These are phyloP conservation scores for Mycena sp. DNA, from an alignment of 1,284 basidiomycete genomes.

Conservation along the genomic window DNA sequence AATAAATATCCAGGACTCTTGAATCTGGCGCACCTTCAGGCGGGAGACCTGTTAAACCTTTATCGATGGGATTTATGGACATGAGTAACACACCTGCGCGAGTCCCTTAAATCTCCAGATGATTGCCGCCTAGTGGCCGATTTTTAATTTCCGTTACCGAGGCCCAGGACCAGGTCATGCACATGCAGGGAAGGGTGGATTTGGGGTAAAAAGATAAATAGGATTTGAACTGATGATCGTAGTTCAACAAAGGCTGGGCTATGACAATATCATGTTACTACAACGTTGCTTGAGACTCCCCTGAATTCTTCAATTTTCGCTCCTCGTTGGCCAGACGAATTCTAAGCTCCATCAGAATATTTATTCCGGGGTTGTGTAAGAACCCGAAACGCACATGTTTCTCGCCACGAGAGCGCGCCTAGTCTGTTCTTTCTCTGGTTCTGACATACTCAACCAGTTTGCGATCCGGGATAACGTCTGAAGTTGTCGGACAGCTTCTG, in stretches of 20 bases:
- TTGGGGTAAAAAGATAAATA: neutral
- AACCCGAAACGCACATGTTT: constrained; percentile 54
- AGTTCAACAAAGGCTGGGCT: too few species aligned
- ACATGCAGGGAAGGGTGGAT: neutral
- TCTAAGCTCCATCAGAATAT: constrained; percentile 20
- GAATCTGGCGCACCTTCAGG: neutral
- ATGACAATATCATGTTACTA: too few species aligned
- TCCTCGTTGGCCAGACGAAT: constrained; percentile 42
- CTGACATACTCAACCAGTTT: constrained; percentile 64
- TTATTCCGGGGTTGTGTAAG: constrained; percentile 5
- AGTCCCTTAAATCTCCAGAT: too few species aligned
- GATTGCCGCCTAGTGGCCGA: constrained; percentile 7
- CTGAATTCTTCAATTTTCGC: constrained; percentile 31
- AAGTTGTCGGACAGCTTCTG: neutral
- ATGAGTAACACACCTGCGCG: too few species aligned
- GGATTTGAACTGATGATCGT: neutral
- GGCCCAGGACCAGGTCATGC: neutral
- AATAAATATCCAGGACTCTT: neutral
- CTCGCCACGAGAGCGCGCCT: constrained; percentile 56
- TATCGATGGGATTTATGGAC: too few species aligned
- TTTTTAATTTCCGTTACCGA: neutral
- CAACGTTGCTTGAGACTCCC: too few species aligned
- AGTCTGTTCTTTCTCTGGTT: constrained; percentile 56
- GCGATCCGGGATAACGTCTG: constrained; percentile 63
- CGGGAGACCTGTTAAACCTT: too few species aligned